These are phyloP conservation scores for Irpex rosettiformis DNA, from an alignment of 1,284 basidiomycete species.

Conservation along the genomic window DNA sequence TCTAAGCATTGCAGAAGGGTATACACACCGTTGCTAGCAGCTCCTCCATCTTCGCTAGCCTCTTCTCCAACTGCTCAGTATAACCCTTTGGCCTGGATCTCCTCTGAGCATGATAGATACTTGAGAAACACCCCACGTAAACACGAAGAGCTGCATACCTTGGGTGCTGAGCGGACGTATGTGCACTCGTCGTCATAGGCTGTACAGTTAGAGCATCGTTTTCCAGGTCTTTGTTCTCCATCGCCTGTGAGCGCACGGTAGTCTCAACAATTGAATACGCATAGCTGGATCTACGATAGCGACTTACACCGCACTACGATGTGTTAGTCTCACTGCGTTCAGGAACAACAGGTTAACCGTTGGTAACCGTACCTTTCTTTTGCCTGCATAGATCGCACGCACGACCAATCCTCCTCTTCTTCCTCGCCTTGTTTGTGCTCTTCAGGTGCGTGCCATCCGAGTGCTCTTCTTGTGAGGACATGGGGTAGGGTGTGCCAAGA, in stretches of 20 bases:
- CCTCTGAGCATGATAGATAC: not conserved
- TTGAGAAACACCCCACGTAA: not conserved
- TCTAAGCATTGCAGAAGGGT: not conserved
- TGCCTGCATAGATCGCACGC: constrained; percentile 11
- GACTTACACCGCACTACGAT: constrained; percentile 7
- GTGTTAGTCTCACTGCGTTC: not conserved
- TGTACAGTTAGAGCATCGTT: constrained; percentile 71
- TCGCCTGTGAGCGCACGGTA: constrained; percentile 5
- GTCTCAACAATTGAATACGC: not conserved
- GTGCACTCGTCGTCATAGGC: constrained; percentile 69
- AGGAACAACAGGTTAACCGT: not conserved
- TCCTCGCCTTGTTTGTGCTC: not conserved
- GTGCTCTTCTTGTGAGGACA: constrained; percentile 1
- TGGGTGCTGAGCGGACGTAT: constrained; percentile 62
- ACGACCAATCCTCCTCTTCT: constrained; percentile 8
- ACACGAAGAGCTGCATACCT: constrained; percentile 33
- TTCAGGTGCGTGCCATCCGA: not conserved
- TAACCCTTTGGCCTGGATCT: not conserved
- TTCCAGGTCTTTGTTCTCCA: constrained; percentile 41
- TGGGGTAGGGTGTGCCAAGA: not conserved
- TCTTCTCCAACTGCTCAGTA: constrained; percentile 48
- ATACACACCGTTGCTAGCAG: constrained; percentile 53
- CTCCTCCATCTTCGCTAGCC: constrained; percentile 69
- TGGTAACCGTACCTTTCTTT: constrained; percentile 7
- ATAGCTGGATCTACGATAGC: not conserved